Conservation (phyloP, 768 basidiomycete species). For the Hericium rajendrae region DNA sequence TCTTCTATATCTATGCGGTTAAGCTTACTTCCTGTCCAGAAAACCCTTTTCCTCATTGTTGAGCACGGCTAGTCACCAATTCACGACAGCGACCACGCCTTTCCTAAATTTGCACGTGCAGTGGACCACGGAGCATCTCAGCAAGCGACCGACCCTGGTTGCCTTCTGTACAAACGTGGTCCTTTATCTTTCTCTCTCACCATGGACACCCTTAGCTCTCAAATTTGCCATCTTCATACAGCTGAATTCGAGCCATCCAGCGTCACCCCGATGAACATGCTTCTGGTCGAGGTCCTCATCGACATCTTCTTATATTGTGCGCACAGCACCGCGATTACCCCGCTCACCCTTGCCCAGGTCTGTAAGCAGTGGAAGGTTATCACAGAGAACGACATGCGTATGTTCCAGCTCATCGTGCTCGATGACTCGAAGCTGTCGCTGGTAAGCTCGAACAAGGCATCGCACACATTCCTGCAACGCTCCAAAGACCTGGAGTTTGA, state of each 20-base stretch:
- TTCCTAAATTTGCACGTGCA: too few relatives aligned
- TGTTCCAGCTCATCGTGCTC: slow-evolving; percentile 54
- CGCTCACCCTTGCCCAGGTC: slow-evolving; percentile 41
- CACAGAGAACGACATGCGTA: slow-evolving; percentile 39
- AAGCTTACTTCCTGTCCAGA: too few relatives aligned
- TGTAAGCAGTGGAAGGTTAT: slow-evolving; percentile 52
- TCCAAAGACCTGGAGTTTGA: slow-evolving; percentile 47
- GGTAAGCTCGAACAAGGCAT: slow-evolving; percentile 35
- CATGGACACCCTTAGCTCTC: neutral
- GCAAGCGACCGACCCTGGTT: too few relatives aligned
- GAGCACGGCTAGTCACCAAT: neutral
- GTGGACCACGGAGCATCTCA: too few relatives aligned
- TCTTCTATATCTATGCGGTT: too few relatives aligned
- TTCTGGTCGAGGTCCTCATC: slow-evolving; percentile 56
- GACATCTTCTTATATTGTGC: slow-evolving; percentile 43
- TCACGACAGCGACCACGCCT: neutral
- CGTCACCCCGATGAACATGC: slow-evolving; percentile 14
- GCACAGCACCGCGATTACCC: slow-evolving; percentile 28
- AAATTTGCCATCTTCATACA: neutral
- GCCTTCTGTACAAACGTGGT: too few relatives aligned
- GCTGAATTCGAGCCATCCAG: neutral
- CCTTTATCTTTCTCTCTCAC: neutral
- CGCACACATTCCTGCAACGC: slow-evolving; percentile 41
- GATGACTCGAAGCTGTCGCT: slow-evolving; percentile 30
- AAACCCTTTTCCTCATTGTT: too few relatives aligned